Base-by-base conservation (phyloP, 2,329 filamentous ascomycete genomes). In the Zymoseptoria pseudotritici region DNA sequence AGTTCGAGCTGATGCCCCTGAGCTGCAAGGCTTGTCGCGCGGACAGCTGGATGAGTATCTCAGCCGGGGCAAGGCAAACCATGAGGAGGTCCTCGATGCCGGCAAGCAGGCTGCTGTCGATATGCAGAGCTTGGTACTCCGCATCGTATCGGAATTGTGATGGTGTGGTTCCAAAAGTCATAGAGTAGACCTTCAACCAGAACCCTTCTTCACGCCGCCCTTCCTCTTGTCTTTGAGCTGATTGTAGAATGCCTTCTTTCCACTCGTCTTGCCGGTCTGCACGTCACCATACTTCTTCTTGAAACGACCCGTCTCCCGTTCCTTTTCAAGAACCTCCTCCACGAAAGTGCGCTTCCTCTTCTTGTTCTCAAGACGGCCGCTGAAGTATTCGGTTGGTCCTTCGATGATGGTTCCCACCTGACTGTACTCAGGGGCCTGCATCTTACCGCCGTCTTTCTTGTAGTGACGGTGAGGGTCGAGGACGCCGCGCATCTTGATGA, bases 211-310 rank as follows among this genome's bases (percentile, higher is more conserved):
- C 64, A 70, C 61, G 22, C 68, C 65, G 58, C 68, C 69, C 56
- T 70, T 78, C 63, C 84, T 77, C 73, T 84, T 82, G 55, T 79
- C 79, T 71, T 89, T 84, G 66, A 96, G 75, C 58, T 86, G 87
- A 72, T 93, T 93, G 80, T 97, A 97, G 69, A 90, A 88, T 0
- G 83, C 86, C 76, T 93, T 97, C 79, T 91, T 95, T 56, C 94
- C 94, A 68, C 90, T 96, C 22, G 83, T 84, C 77, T 96, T 97
- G 63, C 82, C 82, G 55, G 81, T 81, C 73, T 97, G 91, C 55
- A 97, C 90, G 60, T 93, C 87, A 59, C 84, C 82, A 75, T 96
- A 97, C 76, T 96, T 97, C 70, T 81, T 83, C 80, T 89, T 91
- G 78, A 97, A 94, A 67, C 89, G 88, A 61, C 82, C 81, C 52